Base-by-base conservation (phyloP, 345 rosid species). In the Citrus sinensis region DNA sequence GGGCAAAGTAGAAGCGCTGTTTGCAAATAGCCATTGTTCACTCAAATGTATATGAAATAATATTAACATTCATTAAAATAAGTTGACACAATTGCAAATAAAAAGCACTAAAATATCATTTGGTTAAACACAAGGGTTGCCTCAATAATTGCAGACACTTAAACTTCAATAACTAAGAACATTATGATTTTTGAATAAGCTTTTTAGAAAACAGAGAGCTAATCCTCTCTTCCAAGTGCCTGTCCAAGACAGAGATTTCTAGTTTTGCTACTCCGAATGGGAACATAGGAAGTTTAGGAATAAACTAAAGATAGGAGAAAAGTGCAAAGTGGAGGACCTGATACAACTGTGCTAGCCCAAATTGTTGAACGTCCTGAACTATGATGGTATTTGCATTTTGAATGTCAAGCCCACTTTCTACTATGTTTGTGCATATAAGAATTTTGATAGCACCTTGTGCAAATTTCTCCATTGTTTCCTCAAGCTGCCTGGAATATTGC, bases 331-430 rank as follows among this genome's bases (percentile, higher is more conserved):
- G 71, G 34, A 62, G 79, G 76, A 94, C 98, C 97, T 95, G 99
- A 86, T 95, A 93, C 80, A 95, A 82, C 83, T 95, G 98, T 51
- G 99, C 97, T 30, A 95, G 89, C 64, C 98, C 99, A 88, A 95
- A 95, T 72, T 82, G 94, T 67, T 93, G 99, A 86, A 95, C 96
- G 88, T 95, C 99, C 86, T 95, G 98, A 85, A 95, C 87, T 75
- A 95, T 85, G 74, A 95, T 93, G 81, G 97, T 95, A 82, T 95
- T 95, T 80, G 98, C 97, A 71, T 95, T 95, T 76, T 92, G 98
- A 87, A 95, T 95, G 84, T 93, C 97, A 76, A 95, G 97, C 85
- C 97, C 97, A 73, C 98, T 95, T 88, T 95, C 99, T 61, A 95
- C 98, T 74, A 95, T 93, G 81, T 93, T 95, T 63, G 98, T 93